Base-by-base conservation (phyloP, 257 asterid species). In the Ballota nigra region DNA sequence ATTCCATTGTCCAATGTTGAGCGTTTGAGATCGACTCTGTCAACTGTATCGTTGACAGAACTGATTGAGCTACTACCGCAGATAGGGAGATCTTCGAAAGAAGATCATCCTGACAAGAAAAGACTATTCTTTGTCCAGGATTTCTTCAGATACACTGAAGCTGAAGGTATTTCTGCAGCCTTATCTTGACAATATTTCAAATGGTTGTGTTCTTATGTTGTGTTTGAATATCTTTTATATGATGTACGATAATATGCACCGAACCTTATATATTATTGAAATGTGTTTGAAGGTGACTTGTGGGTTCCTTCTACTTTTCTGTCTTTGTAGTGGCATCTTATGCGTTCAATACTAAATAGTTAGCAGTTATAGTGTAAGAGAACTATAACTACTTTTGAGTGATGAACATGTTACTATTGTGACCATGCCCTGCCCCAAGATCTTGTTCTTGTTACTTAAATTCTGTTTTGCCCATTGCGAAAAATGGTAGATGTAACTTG, bases 121-220 rank as follows among this genome's bases (percentile, higher is more conserved):
- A 92, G 92, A 70, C 85, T 95, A 63, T 78, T 92, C 81, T 92
- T 97, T 29, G 99, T 92, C 23, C 99, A 95, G 83, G 99, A 95
- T 63, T 95, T 95, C 66, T 95, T 95, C 88, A 87, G 92, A 87
- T 95, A 95, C 79, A 95, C 99, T 20, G 99, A 95, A 80, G 82
- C 99, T 66, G 99, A 95, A 92, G 99, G 99, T 92, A 83, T 78
- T 55, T n/a, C n/a, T n/a, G n/a, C n/a, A n/a, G n/a, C n/a, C n/a
- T n/a, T n/a, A n/a, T n/a, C n/a, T n/a, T n/a, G n/a, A n/a, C n/a
- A n/a, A n/a, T n/a, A n/a, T n/a, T n/a, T n/a, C n/a, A n/a, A n/a
- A 43, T 43, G 52, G 24, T 20, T 19, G 69, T 47, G 55, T 47
- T 15, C 47, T 15, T 29, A 41, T 56, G 26, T 59, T 63, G 13